phyloP scores from a whole-genome alignment of 2,329 filamentous ascomycete species.

The Phaeophleospora eucalypticola region DNA sequence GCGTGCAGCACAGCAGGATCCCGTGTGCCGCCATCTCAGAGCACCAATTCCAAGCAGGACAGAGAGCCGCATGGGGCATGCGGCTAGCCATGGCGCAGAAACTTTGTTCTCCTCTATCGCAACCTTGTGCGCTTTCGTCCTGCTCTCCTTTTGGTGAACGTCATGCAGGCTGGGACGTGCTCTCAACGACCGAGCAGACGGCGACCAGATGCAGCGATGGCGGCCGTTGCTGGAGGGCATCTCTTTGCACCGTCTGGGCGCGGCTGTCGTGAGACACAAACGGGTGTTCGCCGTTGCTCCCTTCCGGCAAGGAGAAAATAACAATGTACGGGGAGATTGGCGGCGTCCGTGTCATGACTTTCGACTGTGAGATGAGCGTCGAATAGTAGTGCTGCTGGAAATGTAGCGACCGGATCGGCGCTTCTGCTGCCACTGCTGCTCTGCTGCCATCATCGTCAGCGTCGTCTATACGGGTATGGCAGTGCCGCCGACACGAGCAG shows the following conservation, averaged over 20 bases:
- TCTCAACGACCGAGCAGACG: neutral
- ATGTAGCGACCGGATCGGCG: neutral
- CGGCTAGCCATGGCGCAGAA: constrained; percentile 12
- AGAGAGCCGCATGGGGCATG: constrained; percentile 11
- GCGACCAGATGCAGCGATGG: neutral
- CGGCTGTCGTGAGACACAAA: too few species aligned
- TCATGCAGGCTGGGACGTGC: neutral
- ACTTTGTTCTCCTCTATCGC: constrained; percentile 17
- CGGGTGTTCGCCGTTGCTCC: too few species aligned
- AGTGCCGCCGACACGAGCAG: neutral
- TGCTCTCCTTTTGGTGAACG: neutral
- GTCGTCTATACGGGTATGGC: too few species aligned
- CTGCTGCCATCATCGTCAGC: neutral
- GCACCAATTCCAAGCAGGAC: neutral
- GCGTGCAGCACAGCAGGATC: too few species aligned
- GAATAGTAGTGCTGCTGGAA: neutral
- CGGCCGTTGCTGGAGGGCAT: neutral
- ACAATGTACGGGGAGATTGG: too few species aligned
- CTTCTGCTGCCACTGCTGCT: neutral
- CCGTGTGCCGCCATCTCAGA: constrained; percentile 1
- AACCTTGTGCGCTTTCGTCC: constrained; percentile 8
- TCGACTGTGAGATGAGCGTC: too few species aligned
- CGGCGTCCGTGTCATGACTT: too few species aligned
- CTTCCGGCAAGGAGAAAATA: too few species aligned
- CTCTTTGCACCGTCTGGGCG: too few species aligned